A percentile compares a stretch with the other conserved stretches of the same genome.
phyloP scores from a whole-genome alignment of 208 protist genomes.

The Angomonas deanei region DNA sequence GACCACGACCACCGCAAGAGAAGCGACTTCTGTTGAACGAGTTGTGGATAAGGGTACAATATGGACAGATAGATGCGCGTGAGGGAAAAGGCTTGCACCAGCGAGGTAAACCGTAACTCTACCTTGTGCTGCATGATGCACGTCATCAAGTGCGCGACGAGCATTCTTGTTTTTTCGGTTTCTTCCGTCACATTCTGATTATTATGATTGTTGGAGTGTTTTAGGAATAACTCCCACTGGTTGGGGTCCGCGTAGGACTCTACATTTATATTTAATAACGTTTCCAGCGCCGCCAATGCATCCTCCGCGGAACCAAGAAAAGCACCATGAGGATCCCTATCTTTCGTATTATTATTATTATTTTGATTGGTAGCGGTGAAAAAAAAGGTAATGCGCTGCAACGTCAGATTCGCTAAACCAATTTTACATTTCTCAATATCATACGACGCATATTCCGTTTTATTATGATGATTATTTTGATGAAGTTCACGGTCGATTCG shows the following conservation, averaged over 20 bases:
- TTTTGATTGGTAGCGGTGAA: conserved; percentile 15
- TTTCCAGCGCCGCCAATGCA: conserved; percentile 54
- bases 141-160: conserved; percentile 22
- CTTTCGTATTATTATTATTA: neutral
- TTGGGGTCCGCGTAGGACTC: neutral
- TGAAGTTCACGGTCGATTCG: conserved; percentile 18
- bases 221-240: neutral
- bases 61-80: conserved; percentile 58
- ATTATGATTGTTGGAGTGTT: neutral
- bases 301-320: conserved; percentile 33
- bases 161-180: conserved; percentile 2
- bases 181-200: neutral
- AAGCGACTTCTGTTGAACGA: conserved; percentile 29
- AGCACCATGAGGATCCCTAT: neutral
- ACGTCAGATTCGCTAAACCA: conserved; percentile 37
- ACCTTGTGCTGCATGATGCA: conserved; percentile 16
- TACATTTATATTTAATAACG: conserved; percentile 36
- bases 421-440: conserved; percentile 20
- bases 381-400: conserved; percentile 59
- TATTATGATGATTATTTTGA: neutral
- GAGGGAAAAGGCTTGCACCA: conserved; percentile 67
- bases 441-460: neutral
- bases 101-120: conserved; percentile 60
- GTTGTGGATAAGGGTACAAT: conserved; percentile 24
- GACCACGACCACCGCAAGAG: conserved; percentile 43